A percentile compares a stretch with the other conserved stretches of the same genome.
Evolutionary conservation across 1,284 basidiomycete genomes (phyloP).

Genomic region (Ceratobasidium sp.): DNA sequence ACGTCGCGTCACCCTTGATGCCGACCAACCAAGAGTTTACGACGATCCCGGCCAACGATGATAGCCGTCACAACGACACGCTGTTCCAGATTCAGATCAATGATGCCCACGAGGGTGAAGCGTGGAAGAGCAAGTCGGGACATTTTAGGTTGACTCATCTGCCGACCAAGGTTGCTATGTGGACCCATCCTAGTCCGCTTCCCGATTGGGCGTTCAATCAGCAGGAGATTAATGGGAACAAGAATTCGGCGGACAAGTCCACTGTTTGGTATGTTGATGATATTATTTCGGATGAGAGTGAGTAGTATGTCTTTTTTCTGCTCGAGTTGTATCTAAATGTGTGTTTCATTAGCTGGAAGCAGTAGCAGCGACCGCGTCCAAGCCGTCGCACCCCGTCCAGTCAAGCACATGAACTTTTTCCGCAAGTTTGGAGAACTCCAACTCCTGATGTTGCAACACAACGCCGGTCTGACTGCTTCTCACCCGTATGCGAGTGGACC

Average conservation of each 20-base stretch:
- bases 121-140: conserved; percentile 91
- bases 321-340: conserved; percentile 21
- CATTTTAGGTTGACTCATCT: conserved; percentile 92
- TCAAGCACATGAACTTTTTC: conserved; percentile 90
- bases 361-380: conserved; percentile 62
- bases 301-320: conserved; percentile 49
- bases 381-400: conserved; percentile 67
- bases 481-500: conserved; percentile 96
- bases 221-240: conserved; percentile 98
- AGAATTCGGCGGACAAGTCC: conserved; percentile 84
- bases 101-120: conserved; percentile 77
- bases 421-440: conserved; percentile 95
- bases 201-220: conserved; percentile 98
- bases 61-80: conserved; percentile 83
- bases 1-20: conserved; percentile 97
- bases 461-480: conserved; percentile 91
- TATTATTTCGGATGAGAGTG: conserved; percentile 78
- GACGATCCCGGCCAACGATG: conserved; percentile 80
- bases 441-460: conserved; percentile 96
- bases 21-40: conserved; percentile 99
- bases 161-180: conserved; percentile 90
- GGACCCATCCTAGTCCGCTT: conserved; percentile 86
- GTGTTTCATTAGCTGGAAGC: conserved; percentile 60
- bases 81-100: conserved; percentile 80
- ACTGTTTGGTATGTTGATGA: conserved; percentile 91